Evolutionary conservation across 768 basidiomycete species (phyloP).

Genomic region (Pleurotus eryngii): DNA sequence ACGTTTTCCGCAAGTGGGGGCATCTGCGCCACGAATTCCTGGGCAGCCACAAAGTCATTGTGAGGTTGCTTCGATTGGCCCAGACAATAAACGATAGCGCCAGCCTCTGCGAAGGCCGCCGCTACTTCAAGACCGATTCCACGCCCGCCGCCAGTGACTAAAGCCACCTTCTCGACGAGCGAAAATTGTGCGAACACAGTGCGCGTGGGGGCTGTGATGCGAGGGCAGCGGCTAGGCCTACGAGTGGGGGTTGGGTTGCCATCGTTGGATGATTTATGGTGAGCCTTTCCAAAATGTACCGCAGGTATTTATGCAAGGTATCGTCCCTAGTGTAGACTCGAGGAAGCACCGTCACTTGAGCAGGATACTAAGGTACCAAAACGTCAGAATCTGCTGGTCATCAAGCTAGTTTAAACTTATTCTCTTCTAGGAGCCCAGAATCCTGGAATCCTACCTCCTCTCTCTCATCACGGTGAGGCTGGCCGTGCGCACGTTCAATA

Average conservation of each 20-base stretch:
- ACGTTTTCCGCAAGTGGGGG: constrained; percentile 11
- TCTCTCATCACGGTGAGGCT: no score
- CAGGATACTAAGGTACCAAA: no score
- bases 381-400: no score
- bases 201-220: constrained; percentile 33
- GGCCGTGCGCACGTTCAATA: no score
- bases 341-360: no score
- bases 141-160: constrained; percentile 41
- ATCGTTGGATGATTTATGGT: no score
- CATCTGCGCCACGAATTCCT: constrained; percentile 38
- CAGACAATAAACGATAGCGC: constrained; percentile 60
- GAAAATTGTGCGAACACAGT: constrained; percentile 33
- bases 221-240: constrained; percentile 9
- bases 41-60: constrained; percentile 45
- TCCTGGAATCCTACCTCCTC: no score
- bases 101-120: constrained; percentile 51
- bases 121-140: constrained; percentile 59
- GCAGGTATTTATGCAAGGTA: no score
- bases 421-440: no score
- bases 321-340: no score
- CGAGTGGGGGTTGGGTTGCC: neutral
- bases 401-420: no score
- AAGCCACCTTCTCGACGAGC: constrained; percentile 30
- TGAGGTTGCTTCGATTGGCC: constrained; percentile 51
- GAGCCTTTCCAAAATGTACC: no score